Evolutionary conservation across 2,329 filamentous ascomycete species (phyloP), one percentile per base, ranked within the genome.

Genomic region (Venturia pyrina): DNA sequence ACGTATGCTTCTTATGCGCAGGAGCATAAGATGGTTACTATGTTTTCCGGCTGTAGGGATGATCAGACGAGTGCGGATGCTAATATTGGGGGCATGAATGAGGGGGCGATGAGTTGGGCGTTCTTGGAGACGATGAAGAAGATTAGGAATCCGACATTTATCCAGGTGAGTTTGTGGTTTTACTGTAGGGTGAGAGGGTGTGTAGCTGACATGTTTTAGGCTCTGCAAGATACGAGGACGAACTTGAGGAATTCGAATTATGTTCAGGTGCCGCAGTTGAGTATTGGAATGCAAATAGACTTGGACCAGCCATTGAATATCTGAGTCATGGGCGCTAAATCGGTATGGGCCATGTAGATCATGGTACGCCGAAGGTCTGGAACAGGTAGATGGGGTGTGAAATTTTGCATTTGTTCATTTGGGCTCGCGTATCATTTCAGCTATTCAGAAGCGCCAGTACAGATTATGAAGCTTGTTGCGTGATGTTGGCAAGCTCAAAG

Each of bases 31-130:
- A 76, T 77, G 67, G 80, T 82, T 0, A 81, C 77, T 5, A 83
- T 83, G 81, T 81, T 81, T 64, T 75, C 72, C 43, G 81, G 81
- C 2, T 83, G 81, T 67, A 74, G 76, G 62, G 81, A 83, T 69
- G 80, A 82, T 61, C 80, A 83, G 71, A 83, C 81, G 1, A 78
- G 75, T 63, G 81, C 81, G 21, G 80, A 81, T 73, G 79, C 80
- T 15, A 74, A 71, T 21, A 82, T 82, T 48, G 70, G 73, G 15
- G 80, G 80, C 0, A 71, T 74, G 48, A 73, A 75, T 48, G 77
- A 76, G 0, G 80, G 79, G 0, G 79, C 79, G 0, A 81, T 81
- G 79, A 78, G 75, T 24, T 81, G 78, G 78, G 79, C 79, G 0
- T 80, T 81, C 63, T 69, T 81, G 59, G 75, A 81, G 68, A 73